Evolutionary conservation across 257 asterid species (phyloP).

Genomic region (Misopates orontium): DNA sequence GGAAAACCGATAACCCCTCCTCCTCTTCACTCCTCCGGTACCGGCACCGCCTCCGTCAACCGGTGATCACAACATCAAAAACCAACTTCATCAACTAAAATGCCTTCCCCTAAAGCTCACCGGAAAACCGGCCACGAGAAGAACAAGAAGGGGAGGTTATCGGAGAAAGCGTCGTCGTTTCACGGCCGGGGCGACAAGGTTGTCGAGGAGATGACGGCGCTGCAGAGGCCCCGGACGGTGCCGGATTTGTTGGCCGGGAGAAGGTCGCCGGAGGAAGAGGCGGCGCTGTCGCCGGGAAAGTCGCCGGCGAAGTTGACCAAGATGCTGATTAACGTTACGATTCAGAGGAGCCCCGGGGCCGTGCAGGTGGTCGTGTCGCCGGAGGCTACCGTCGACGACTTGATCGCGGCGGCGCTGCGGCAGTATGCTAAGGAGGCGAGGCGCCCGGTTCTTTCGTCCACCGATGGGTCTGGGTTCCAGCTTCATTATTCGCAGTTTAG

Average conservation of each 20-base stretch:
- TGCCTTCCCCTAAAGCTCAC: slow-evolving; percentile 62
- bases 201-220: slow-evolving; percentile 33
- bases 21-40: too few species aligned
- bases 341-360: slow-evolving; percentile 82
- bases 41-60: too few species aligned
- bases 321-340: slow-evolving; percentile 69
- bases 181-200: slow-evolving; percentile 35
- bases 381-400: slow-evolving; percentile 72
- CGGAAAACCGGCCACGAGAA: slow-evolving; percentile 58
- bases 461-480: slow-evolving; percentile 47
- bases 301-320: slow-evolving; percentile 55
- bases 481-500: slow-evolving; percentile 96
- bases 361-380: slow-evolving; percentile 68
- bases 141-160: slow-evolving; percentile 51
- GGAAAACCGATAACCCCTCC: too few species aligned
- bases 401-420: slow-evolving; percentile 63
- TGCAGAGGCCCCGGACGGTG: slow-evolving; percentile 68
- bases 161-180: slow-evolving; percentile 66
- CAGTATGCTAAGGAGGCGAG: slow-evolving; percentile 80
- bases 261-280: slow-evolving; percentile 28
- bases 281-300: too few species aligned
- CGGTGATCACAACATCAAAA: slow-evolving; percentile 36
- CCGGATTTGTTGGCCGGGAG: slow-evolving; percentile 52
- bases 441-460: slow-evolving; percentile 42
- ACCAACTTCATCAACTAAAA: background rate